Conservation (phyloP, 306 rosid species). For the Malus sylvestris region DNA sequence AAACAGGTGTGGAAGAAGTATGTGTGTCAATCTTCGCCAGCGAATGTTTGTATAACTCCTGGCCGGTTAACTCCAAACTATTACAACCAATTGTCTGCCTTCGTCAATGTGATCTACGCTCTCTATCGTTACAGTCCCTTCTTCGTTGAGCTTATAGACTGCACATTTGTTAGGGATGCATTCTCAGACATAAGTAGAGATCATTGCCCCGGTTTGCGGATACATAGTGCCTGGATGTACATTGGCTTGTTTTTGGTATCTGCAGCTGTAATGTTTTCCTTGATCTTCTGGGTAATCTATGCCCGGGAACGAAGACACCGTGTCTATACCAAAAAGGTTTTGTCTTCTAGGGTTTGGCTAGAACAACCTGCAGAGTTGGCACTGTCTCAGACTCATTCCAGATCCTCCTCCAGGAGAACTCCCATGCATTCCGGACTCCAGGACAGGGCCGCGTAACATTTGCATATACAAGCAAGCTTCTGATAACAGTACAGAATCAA, state of each 20-base stretch:
- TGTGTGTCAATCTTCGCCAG: slow-evolving; percentile 35
- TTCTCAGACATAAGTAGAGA: slow-evolving; percentile 36
- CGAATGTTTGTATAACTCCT: slow-evolving; percentile 21
- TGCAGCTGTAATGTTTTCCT: slow-evolving; percentile 54
- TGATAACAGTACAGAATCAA: no score
- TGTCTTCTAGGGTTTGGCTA: neutral
- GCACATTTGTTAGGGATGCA: slow-evolving; percentile 50
- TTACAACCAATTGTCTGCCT: slow-evolving; percentile 36
- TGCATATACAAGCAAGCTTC: neutral
- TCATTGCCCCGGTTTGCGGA: slow-evolving; percentile 50
- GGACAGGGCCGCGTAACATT: neutral
- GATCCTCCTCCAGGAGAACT: neutral
- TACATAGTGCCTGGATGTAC: slow-evolving; percentile 36
- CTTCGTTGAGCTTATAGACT: slow-evolving; percentile 49
- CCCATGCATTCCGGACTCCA: neutral
- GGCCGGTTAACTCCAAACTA: slow-evolving; percentile 55
- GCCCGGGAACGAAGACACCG: slow-evolving; percentile 62
- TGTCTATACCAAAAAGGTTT: slow-evolving; percentile 44
- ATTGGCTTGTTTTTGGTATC: slow-evolving; percentile 49
- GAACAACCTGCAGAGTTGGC: neutral
- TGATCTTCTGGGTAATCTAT: slow-evolving; percentile 62
- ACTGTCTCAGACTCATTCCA: neutral
- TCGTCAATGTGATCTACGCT: slow-evolving; percentile 51
- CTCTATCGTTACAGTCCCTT: slow-evolving; percentile 57
- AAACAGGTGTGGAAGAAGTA: slow-evolving; percentile 70